These are phyloP conservation scores for Podila horticola DNA, from an alignment of 192 early-diverging fungal genomes.

Conservation along the genomic window DNA sequence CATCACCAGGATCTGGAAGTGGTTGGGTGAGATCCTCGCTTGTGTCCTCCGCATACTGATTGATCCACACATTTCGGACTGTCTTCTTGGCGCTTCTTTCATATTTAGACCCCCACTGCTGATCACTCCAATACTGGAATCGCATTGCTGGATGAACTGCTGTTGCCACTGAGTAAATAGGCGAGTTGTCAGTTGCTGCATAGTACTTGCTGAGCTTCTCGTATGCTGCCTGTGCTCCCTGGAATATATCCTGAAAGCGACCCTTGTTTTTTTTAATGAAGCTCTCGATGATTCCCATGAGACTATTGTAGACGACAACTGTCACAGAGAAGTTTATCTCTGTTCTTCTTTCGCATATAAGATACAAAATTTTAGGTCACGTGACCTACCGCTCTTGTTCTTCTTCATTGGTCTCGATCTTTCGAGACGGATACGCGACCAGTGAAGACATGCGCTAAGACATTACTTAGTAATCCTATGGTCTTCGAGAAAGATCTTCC, in stretches of 20 bases:
- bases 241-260: constrained; percentile 5
- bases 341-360: no score
- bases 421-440: no score
- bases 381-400: no score
- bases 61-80: constrained; percentile 1
- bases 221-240: constrained; percentile 17
- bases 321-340: no score
- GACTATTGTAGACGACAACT: constrained; percentile 18
- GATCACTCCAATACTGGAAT: constrained; percentile 22
- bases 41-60: neutral
- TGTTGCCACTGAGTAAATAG: constrained; percentile 32
- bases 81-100: no score
- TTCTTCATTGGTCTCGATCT: no score
- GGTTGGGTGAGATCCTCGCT: neutral
- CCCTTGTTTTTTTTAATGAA: constrained; percentile 5
- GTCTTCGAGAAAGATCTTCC: no score
- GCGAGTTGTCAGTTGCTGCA: constrained; percentile 23
- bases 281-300: constrained; percentile 8
- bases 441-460: no score
- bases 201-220: constrained; percentile 21
- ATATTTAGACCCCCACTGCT: constrained; percentile 7
- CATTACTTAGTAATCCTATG: no score
- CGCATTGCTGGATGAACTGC: constrained; percentile 33
- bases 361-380: no score
- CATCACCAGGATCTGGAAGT: neutral